Evolutionary conservation across 1,139 yeast species (phyloP).

Genomic region (Magnusiomyces suaveolens): DNA sequence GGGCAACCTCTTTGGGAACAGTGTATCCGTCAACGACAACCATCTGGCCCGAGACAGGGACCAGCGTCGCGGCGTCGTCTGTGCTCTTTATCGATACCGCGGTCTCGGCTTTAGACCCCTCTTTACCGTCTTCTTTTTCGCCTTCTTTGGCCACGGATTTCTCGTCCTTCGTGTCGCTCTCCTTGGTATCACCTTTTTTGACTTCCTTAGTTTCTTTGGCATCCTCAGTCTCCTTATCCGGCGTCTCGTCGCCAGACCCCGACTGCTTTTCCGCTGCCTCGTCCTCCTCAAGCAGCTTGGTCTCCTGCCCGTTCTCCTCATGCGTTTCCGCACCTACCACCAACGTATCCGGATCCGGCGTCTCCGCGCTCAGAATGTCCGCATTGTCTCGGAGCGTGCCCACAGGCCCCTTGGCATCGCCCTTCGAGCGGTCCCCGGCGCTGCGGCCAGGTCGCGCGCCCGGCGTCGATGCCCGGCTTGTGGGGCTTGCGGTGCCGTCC

Average conservation of each 20-base stretch:
- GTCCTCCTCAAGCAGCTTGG: not conserved
- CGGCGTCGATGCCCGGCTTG: not conserved
- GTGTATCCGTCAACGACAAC: constrained; percentile 17
- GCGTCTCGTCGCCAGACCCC: too few species aligned
- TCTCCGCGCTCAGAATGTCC: not conserved
- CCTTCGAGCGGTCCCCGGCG: not conserved
- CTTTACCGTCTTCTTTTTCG: not conserved
- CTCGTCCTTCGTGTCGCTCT: too few species aligned
- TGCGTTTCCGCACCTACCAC: not conserved
- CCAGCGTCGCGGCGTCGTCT: not conserved
- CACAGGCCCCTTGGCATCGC: constrained; percentile 7
- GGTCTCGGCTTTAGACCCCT: not conserved
- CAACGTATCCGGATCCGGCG: constrained; percentile 3
- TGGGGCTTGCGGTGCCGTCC: constrained; percentile 1
- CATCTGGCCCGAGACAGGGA: not conserved
- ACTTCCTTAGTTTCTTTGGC: not conserved
- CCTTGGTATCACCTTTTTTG: not conserved
- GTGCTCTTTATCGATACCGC: not conserved
- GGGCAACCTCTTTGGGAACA: constrained; percentile 46
- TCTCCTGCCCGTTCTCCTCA: not conserved
- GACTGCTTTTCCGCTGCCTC: not conserved
- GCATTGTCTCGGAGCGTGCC: constrained; percentile 12
- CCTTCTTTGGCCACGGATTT: not conserved
- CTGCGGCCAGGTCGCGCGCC: not conserved
- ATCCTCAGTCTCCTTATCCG: not conserved